Evolutionary conservation across 2,329 filamentous ascomycete species (phyloP).

Genomic region (Ophiostoma montium): DNA sequence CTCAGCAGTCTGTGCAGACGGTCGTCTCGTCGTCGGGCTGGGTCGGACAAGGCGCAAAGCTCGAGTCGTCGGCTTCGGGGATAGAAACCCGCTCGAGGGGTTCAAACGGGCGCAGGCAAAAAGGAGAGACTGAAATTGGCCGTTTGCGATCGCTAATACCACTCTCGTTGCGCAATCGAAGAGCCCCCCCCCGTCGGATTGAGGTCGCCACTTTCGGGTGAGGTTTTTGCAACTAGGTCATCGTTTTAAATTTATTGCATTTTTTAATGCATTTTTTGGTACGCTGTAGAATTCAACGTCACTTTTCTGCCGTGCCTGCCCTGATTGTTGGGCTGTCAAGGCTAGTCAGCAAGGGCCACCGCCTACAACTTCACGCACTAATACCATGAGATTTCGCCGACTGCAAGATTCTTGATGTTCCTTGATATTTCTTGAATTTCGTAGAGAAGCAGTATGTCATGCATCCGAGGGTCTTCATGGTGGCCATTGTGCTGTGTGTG

Average conservation of each 20-base stretch:
- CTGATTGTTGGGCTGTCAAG: background rate
- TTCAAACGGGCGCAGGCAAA: background rate
- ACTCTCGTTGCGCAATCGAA: background rate
- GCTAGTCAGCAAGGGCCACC: background rate
- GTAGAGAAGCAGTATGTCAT: no score
- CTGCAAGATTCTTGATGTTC: no score
- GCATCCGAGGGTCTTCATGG: no score
- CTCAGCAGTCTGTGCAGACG: background rate
- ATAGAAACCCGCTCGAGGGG: background rate
- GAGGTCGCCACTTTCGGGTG: constrained; percentile 1
- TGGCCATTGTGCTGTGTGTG: no score
- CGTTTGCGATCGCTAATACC: background rate
- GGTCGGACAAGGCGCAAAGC: constrained; percentile 3
- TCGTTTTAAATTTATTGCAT: background rate
- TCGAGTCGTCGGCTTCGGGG: background rate
- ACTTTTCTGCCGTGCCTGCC: background rate
- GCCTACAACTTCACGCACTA: background rate
- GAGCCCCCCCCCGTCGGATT: background rate
- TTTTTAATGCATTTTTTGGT: no score
- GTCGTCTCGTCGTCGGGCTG: background rate
- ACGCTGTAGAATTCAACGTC: no score
- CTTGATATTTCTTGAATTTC: no score
- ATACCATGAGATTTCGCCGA: no score
- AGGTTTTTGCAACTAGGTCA: background rate
- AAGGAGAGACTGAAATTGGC: background rate